Base-by-base conservation (phyloP, 1,284 basidiomycete genomes). In the Ustilago curta region DNA sequence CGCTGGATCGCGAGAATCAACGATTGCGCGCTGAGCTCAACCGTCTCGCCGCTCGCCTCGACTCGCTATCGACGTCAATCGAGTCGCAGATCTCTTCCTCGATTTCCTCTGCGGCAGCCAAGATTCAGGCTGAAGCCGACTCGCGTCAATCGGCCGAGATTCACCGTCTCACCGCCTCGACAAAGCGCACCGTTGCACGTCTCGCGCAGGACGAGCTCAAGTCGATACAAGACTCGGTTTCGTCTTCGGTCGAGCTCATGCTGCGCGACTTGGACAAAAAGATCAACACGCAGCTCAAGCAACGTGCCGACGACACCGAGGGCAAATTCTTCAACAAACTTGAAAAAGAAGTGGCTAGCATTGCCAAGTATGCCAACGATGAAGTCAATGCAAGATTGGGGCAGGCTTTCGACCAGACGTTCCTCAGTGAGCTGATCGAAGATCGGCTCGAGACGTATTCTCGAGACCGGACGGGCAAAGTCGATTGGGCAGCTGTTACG, bases 231-330 rank as follows among this genome's bases (percentile, higher is more conserved):
- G 66, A 74, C 11, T 52, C 48, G 5, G 71, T 74, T 1, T 68
- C 71, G 3, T 35, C 45, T 12, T 65, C 61, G 2, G 71, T 74
- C 23, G 71, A 74, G 32, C 31, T 58, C 19, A 74, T 74, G 71
- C 62, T 74, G 18, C 54, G 71, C n/a, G 61, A 74, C 35, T 35
- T 74, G 25, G 55, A 74, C 45, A 58, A 64, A 18, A 69, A 65
- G 47, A 58, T 69, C 19, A 56, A 65, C 35, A 16, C 27, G 14
- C 65, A 69, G 44, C 64, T 74, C 27, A 69, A 69, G 54, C 57
- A 61, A 42, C 53, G 71, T 14, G 71, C 66, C n/a, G 71, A 74
- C n/a, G 71, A 64, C 32, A 74, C 66, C 18, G 61, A 74, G 35
- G 62, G 54, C 16, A 58, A 51, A 12, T 74, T 74, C 55, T 59